Conservation (phyloP, 805 yeast genomes). For the Brettanomyces nanus region DNA sequence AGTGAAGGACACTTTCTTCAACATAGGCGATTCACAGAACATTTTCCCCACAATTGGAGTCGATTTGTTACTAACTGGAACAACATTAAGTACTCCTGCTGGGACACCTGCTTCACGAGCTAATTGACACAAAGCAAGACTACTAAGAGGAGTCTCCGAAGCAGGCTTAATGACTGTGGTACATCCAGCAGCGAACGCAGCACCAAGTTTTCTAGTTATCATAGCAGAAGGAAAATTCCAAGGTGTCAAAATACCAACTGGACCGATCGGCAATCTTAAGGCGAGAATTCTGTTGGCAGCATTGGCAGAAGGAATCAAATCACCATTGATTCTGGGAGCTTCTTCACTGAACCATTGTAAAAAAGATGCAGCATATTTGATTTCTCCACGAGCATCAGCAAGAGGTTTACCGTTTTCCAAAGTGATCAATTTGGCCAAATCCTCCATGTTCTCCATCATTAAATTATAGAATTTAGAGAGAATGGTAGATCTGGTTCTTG, state of each 20-base stretch:
- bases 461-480: conserved; percentile 44
- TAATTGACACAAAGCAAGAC: conserved; percentile 56
- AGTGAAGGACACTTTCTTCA: conserved; percentile 66
- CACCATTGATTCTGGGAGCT: conserved; percentile 66
- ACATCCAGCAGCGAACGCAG: conserved; percentile 80
- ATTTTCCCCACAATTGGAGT: conserved; percentile 45
- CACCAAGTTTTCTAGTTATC: conserved; percentile 68
- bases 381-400: conserved; percentile 65
- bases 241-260: conserved; percentile 71
- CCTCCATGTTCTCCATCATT: conserved; percentile 48
- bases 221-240: conserved; percentile 83
- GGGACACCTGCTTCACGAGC: conserved; percentile 64
- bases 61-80: conserved; percentile 35
- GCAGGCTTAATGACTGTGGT: conserved; percentile 74
- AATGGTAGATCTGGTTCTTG: conserved; percentile 46
- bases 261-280: conserved; percentile 67
- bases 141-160: conserved; percentile 64
- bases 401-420: conserved; percentile 72
- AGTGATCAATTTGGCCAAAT: conserved; percentile 57
- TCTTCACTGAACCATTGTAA: conserved; percentile 85
- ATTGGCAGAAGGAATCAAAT: conserved; percentile 45
- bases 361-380: conserved; percentile 60
- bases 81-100: conserved; percentile 57
- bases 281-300: conserved; percentile 43
- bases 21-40: conserved; percentile 43